Evolutionary conservation across 495 filamentous ascomycete species (phyloP).

Genomic region (Penicillium pulvis): DNA sequence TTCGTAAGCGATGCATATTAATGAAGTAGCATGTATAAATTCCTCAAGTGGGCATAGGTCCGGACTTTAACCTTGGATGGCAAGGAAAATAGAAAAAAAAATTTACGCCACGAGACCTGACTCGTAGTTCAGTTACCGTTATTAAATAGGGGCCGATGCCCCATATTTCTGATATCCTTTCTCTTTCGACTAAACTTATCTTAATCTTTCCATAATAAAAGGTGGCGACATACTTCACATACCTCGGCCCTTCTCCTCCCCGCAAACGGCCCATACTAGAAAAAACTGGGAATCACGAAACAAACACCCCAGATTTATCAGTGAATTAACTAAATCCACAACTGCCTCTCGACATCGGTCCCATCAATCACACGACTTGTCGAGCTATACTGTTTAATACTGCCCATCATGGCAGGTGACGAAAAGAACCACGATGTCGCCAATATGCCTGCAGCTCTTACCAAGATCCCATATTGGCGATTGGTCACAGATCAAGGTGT

Average conservation of each 20-base stretch:
- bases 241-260: neutral
- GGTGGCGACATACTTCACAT: neutral
- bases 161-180: neutral
- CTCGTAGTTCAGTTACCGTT: neutral
- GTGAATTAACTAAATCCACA: neutral
- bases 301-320: neutral
- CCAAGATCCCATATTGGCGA: slow-evolving; percentile 46
- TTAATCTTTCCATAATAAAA: neutral
- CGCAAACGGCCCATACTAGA: slow-evolving; percentile 1
- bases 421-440: slow-evolving; percentile 27
- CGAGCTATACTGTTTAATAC: neutral
- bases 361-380: neutral
- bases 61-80: slow-evolving; percentile 1
- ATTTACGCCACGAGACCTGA: neutral
- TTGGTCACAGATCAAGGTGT: slow-evolving; percentile 55
- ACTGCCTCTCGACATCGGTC: too few relatives aligned
- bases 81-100: slow-evolving; percentile 3
- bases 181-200: neutral
- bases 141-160: slow-evolving; percentile 8
- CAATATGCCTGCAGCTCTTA: slow-evolving; percentile 27
- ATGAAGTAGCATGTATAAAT: slow-evolving; percentile 3
- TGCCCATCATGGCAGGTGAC: slow-evolving; percentile 35
- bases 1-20: too few relatives aligned
- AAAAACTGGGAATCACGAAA: neutral
- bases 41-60: slow-evolving; percentile 4